Evolutionary conservation across 768 basidiomycete species (phyloP), one percentile per base, ranked within the genome.

Genomic region (Rhizopogon vinicolor): DNA sequence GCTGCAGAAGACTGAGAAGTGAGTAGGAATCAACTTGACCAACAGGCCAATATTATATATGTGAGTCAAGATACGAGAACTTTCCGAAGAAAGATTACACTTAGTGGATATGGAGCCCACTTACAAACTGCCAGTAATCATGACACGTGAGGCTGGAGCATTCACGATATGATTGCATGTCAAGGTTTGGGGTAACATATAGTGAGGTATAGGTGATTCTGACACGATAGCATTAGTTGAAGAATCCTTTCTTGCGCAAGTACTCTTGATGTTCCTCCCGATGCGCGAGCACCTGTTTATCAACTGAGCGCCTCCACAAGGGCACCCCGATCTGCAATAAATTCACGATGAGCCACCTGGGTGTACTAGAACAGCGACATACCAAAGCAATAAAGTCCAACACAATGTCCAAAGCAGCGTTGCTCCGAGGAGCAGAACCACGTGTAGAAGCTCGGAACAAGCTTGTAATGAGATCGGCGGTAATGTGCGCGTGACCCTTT

Each of bases 401-500:
- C 1, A 60, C 40, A 1, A 31, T 57, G 54, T 94, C 93, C 43
- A 83, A 43, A n/a, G 90, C 59, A 54, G 74, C 65, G 64, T 81
- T 85, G 58, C 83, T 82, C 10, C 78, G 71, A 2, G 87, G 87
- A 0, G 84, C 74, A 29, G 80, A 71, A 0, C 88, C 91, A 18
- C 84, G 76, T 0, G 87, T 84, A 7, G 80, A 83, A 6, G 85
- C 78, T 19, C 87, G 77, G 67, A 95, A 87, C 18, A 93, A 58
- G 50, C 76, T 70, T 3, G 85, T 83, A 35, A 86, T 79, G 29
- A 91, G 69, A 62, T 93, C 87, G 22, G 78, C 82, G 0, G 87
- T 84, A 55, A 93, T 92, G 57, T 94, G 89, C 53, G 80, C 83
- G 5, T 89, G 72, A 25, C 86, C 86, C 19, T 75, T 79, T 61